These are phyloP conservation scores for Aspergillus transmontanensis DNA, from an alignment of 2,329 filamentous ascomycete genomes.

Conservation along the genomic window DNA sequence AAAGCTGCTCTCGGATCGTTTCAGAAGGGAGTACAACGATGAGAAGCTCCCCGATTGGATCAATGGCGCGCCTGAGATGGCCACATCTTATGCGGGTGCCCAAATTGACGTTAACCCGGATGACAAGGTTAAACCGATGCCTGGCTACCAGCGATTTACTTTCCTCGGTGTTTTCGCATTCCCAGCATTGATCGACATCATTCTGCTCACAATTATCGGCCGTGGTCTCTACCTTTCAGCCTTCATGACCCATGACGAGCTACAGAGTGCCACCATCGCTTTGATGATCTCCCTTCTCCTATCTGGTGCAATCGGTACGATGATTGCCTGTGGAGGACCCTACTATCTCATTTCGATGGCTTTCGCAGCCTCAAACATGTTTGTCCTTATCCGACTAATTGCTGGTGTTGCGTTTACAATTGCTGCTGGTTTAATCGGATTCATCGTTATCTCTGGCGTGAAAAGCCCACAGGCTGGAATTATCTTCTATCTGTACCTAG, in stretches of 20 bases:
- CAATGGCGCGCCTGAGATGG: constrained; percentile 52
- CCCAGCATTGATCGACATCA: constrained; percentile 63
- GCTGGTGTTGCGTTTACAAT: constrained; percentile 55
- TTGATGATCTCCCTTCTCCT: constrained; percentile 62
- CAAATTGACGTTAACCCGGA: constrained; percentile 57
- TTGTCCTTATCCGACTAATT: constrained; percentile 55
- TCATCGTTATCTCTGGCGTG: constrained; percentile 53
- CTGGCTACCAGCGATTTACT: constrained; percentile 55
- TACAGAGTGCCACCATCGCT: constrained; percentile 58
- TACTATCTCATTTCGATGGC: constrained; percentile 64
- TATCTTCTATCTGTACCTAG: constrained; percentile 62
- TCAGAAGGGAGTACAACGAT: constrained; percentile 48
- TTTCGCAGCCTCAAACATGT: constrained; percentile 59
- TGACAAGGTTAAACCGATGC: constrained; percentile 47
- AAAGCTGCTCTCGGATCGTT: constrained; percentile 43
- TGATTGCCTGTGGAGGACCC: constrained; percentile 64
- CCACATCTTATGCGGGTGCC: constrained; percentile 55
- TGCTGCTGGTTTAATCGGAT: constrained; percentile 56
- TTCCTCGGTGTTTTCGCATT: constrained; percentile 65
- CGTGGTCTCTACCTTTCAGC: constrained; percentile 64
- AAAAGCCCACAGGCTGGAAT: constrained; percentile 51
- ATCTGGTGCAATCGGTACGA: constrained; percentile 63
- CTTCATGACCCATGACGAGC: constrained; percentile 54
- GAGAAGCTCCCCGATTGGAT: constrained; percentile 54
- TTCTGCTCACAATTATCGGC: constrained; percentile 61